phyloP scores from a whole-genome alignment of 2,329 filamentous ascomycete species.

The Fusarium guadeloupense region DNA sequence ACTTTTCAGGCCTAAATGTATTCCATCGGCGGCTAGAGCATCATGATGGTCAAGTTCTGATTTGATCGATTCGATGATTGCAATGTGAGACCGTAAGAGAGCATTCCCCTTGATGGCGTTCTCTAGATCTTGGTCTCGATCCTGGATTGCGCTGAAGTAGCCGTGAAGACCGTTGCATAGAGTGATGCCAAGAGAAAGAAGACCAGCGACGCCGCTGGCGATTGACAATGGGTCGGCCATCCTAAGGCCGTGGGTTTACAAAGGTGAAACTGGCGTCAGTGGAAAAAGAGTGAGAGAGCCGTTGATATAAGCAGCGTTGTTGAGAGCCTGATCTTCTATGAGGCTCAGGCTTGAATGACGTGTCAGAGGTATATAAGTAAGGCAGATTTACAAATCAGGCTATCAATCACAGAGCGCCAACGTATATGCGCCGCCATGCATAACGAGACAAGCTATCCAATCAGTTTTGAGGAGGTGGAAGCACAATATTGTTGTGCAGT shows the following conservation, averaged over 20 bases:
- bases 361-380: too few relatives aligned
- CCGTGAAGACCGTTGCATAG: not conserved
- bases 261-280: not conserved
- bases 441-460: too few relatives aligned
- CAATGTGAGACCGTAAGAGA: not conserved
- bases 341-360: too few relatives aligned
- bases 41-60: accelerated
- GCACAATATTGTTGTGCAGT: too few relatives aligned
- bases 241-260: not conserved
- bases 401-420: not conserved
- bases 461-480: too few relatives aligned
- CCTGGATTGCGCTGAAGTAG: not conserved
- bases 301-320: not conserved
- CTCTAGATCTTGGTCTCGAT: not conserved
- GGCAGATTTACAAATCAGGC: not conserved
- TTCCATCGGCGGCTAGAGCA: not conserved
- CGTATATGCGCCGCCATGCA: too few relatives aligned
- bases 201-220: slow-evolving; percentile 3
- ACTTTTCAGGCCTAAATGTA: accelerated
- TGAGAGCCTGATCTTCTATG: not conserved
- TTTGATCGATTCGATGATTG: not conserved
- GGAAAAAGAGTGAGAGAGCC: not conserved
- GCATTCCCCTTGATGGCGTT: accelerated
- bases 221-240: not conserved
- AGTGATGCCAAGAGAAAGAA: not conserved